Evolutionary conservation across 2,329 filamentous ascomycete genomes (phyloP).

Genomic region (Diplodia corticola): DNA sequence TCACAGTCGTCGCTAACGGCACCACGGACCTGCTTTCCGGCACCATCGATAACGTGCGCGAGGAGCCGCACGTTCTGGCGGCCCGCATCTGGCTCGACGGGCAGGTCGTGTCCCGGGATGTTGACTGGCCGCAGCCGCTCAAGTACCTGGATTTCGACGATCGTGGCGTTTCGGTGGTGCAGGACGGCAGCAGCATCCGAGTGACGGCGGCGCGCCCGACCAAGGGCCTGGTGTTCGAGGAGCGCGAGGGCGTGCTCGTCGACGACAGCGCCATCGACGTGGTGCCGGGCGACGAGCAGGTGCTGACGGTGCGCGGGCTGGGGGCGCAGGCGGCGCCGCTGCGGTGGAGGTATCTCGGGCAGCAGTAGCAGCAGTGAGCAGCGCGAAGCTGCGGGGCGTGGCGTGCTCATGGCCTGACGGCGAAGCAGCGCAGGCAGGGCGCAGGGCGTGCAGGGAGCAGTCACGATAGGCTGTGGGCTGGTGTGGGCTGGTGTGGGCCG

Average conservation of each 20-base stretch:
- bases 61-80: slow-evolving; percentile 58
- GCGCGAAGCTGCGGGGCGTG: neutral
- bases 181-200: slow-evolving; percentile 33
- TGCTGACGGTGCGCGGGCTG: slow-evolving; percentile 46
- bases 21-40: slow-evolving; percentile 56
- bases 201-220: slow-evolving; percentile 55
- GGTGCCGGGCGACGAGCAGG: slow-evolving; percentile 59
- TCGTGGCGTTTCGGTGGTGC: slow-evolving; percentile 49
- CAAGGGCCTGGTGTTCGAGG: slow-evolving; percentile 62
- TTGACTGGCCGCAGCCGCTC: slow-evolving; percentile 62
- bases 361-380: slow-evolving; percentile 24
- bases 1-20: slow-evolving; percentile 54
- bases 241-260: slow-evolving; percentile 54
- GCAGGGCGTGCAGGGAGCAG: neutral
- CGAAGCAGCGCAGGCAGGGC: neutral
- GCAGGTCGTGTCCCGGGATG: slow-evolving; percentile 54
- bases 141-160: slow-evolving; percentile 59
- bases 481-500: neutral
- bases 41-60: slow-evolving; percentile 51
- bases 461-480: neutral
- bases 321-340: slow-evolving; percentile 41
- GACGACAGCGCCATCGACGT: slow-evolving; percentile 60
- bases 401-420: slow-evolving; percentile 18
- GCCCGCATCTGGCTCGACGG: slow-evolving; percentile 56
- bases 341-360: slow-evolving; percentile 49